Evolutionary conservation across 352 stramenopile species (phyloP).

Genomic region (Pythium dissimile): DNA sequence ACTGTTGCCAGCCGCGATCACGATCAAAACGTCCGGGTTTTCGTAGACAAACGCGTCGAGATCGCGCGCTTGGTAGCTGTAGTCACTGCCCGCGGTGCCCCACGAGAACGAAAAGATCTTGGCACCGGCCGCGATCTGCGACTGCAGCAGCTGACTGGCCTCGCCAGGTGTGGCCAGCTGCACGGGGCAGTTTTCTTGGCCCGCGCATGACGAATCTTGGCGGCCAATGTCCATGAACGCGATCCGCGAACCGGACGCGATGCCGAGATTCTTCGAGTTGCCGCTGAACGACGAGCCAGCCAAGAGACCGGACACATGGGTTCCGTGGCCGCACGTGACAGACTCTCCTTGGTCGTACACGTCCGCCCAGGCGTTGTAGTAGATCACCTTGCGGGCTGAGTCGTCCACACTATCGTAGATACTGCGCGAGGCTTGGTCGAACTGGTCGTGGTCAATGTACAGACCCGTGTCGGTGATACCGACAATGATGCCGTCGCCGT

Average conservation of each 20-base stretch:
- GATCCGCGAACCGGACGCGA: slow-evolving; percentile 74
- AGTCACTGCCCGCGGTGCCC: slow-evolving; percentile 73
- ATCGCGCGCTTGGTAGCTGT: slow-evolving; percentile 70
- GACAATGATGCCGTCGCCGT: slow-evolving; percentile 65
- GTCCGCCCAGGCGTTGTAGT: slow-evolving; percentile 77
- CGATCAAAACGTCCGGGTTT: slow-evolving; percentile 81
- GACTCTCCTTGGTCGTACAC: slow-evolving; percentile 57
- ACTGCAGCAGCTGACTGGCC: slow-evolving; percentile 52
- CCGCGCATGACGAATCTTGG: slow-evolving; percentile 45
- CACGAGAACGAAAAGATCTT: slow-evolving; percentile 86
- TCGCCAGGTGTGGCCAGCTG: slow-evolving; percentile 59
- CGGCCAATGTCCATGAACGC: slow-evolving; percentile 91
- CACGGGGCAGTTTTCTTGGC: slow-evolving; percentile 46
- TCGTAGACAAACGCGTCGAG: slow-evolving; percentile 80
- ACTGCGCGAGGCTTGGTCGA: slow-evolving; percentile 56
- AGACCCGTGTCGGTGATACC: slow-evolving; percentile 81
- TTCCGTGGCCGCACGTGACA: slow-evolving; percentile 82
- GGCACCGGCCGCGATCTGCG: slow-evolving; percentile 65
- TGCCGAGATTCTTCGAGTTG: slow-evolving; percentile 52
- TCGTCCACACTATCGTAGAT: slow-evolving; percentile 42
- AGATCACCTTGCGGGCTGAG: slow-evolving; percentile 67
- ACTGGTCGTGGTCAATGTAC: slow-evolving; percentile 83
- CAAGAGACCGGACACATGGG: slow-evolving; percentile 81
- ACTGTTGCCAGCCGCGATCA: slow-evolving; percentile 89
- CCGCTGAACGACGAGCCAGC: slow-evolving; percentile 72